Evolutionary conservation across 805 yeast genomes (phyloP).

Genomic region (Candida pseudofarinosa): DNA sequence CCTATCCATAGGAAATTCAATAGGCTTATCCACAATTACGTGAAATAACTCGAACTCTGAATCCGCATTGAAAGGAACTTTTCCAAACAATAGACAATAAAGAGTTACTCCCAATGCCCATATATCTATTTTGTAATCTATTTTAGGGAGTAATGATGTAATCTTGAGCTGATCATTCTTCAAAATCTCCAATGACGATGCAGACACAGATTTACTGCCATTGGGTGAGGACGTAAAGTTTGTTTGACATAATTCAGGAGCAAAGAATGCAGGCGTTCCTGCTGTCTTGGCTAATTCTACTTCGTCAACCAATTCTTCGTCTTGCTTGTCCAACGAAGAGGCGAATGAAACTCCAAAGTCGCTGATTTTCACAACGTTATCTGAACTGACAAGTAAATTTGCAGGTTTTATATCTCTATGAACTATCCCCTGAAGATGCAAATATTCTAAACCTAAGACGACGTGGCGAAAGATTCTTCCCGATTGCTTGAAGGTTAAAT

Average conservation of each 20-base stretch:
- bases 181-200: conserved; percentile 19
- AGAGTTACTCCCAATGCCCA: conserved; percentile 96
- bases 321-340: conserved; percentile 36
- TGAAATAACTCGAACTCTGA: conserved; percentile 83
- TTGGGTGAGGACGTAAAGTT: conserved; percentile 28
- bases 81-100: conserved; percentile 83
- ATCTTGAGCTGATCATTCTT: conserved; percentile 16
- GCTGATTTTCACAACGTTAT: conserved; percentile 81
- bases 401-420: conserved; percentile 98
- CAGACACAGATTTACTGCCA: conserved; percentile 11
- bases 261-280: conserved; percentile 95
- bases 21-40: conserved; percentile 62
- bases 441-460: conserved; percentile 79
- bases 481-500: conserved; percentile 61
- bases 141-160: conserved; percentile 38
- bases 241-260: conserved; percentile 84
- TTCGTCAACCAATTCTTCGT: conserved; percentile 48
- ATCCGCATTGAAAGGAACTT: conserved; percentile 83
- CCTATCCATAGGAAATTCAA: conserved; percentile 51
- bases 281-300: conserved; percentile 91
- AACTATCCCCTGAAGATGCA: conserved; percentile 85
- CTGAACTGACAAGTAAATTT: conserved; percentile 66
- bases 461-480: conserved; percentile 79
- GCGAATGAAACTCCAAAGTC: conserved; percentile 96
- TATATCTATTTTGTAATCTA: conserved; percentile 85